Evolutionary conservation across 768 basidiomycete species (phyloP).

Genomic region (Cystobasidium tubakii): DNA sequence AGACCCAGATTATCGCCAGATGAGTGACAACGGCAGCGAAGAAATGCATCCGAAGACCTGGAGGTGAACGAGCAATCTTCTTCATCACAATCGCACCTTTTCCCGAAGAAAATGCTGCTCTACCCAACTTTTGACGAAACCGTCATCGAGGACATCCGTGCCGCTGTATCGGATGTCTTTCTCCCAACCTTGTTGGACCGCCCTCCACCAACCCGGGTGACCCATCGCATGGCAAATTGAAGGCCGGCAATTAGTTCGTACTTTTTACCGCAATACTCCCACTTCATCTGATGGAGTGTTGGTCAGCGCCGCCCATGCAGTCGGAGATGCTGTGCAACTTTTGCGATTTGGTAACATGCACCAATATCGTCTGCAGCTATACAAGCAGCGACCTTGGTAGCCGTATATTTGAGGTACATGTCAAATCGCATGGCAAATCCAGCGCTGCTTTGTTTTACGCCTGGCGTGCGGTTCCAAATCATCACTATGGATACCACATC

Average conservation of each 20-base stretch:
- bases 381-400: conserved; percentile 6
- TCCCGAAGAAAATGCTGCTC: neutral
- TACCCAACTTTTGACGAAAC: conserved; percentile 13
- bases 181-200: conserved; percentile 36
- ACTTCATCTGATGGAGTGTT: conserved; percentile 13
- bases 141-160: conserved; percentile 11
- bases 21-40: conserved; percentile 2
- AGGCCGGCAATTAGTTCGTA: conserved; percentile 36
- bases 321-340: conserved; percentile 1
- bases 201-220: conserved; percentile 31
- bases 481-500: conserved; percentile 30
- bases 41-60: neutral
- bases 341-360: conserved; percentile 13
- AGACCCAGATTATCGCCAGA: neutral
- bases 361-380: conserved; percentile 26
- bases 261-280: conserved; percentile 28
- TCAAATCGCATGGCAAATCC: neutral
- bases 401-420: neutral
- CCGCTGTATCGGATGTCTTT: conserved; percentile 11
- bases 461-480: conserved; percentile 20
- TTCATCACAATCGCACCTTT: neutral
- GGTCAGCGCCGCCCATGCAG: neutral
- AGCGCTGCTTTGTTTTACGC: conserved; percentile 3
- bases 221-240: conserved; percentile 36
- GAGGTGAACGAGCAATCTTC: conserved; percentile 6